These are phyloP conservation scores for Ophiorrhiza pumila DNA, from an alignment of 257 asterid species.

Conservation along the genomic window DNA sequence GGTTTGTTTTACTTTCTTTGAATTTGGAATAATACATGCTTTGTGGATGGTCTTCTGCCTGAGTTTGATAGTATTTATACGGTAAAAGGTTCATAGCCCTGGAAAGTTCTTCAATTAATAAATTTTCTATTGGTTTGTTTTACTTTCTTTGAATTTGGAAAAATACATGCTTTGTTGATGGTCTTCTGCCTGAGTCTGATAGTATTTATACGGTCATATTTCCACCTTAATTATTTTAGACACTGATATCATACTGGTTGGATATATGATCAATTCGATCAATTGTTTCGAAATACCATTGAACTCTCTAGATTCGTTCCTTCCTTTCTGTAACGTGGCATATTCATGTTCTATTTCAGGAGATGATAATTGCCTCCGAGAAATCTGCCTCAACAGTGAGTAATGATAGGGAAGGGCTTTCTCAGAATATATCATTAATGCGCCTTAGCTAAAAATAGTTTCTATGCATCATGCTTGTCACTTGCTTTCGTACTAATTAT, in stretches of 20 bases:
- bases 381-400: constrained; percentile 49
- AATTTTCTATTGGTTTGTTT: background rate
- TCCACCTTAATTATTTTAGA: background rate
- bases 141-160: background rate
- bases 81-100: background rate
- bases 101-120: background rate
- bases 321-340: background rate
- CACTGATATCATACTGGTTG: background rate
- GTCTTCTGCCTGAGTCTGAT: background rate
- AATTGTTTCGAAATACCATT: background rate
- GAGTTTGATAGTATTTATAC: background rate
- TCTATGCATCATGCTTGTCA: background rate
- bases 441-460: background rate
- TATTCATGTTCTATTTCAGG: constrained; percentile 41
- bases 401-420: constrained; percentile 19
- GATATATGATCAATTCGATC: background rate
- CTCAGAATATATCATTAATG: background rate
- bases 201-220: background rate
- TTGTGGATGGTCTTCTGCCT: background rate
- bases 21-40: background rate
- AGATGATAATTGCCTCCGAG: constrained; percentile 73
- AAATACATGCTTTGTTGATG: background rate
- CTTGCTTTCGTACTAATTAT: background rate
- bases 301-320: background rate
- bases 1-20: background rate